Evolutionary conservation across 192 early-diverging fungal genomes (phyloP), one percentile per base, ranked within the genome.

Genomic region (Mortierella claussenii): DNA sequence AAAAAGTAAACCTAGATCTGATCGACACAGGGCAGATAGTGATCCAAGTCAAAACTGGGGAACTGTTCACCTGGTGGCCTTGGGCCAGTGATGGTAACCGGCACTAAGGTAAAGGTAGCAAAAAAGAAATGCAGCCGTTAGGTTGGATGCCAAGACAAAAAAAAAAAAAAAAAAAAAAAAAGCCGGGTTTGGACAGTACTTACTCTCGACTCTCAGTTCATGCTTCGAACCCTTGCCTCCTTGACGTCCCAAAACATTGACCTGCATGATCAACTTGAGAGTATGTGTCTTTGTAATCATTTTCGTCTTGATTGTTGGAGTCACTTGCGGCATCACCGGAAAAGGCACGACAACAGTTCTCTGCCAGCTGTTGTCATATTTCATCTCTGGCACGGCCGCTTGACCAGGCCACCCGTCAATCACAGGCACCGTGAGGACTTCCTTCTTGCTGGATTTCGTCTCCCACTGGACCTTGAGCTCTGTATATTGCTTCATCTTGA

Each of bases 131-230:
- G 40, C 20, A 34, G 1, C 12, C 27, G 26, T 27, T 3, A 45
- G 3, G 15, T 17, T 17, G 3, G 18, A 6, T 37, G 51, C 24
- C 24, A 13, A 20, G 28, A 13, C 21, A 20, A 33, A 54, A 4
- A 34, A 31, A 54, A 58, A n/a, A 28, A 67, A 30, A 37, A 37
- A 45, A 26, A 40, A 55, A 50, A 3, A 28, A n/a, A n/a, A n/a
- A n/a, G n/a, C n/a, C n/a, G n/a, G n/a, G n/a, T n/a, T n/a, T n/a
- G n/a, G n/a, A n/a, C n/a, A n/a, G 1, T 17, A 60, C 58, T 70
- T 71, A 71, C 68, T 71, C 54, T 71, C 68, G 30, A 71, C 46
- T 49, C 68, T 46, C 33, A 71, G 27, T n/a, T 71, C 60, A 5
- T 34, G 12, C 27, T 7, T 48, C 9, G 13, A 3, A 3, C 56